Percentiles rank a stretch among this genome's conserved stretches.
Conservation (phyloP, 106 monocot genomes). For the Allium fistulosum region DNA sequence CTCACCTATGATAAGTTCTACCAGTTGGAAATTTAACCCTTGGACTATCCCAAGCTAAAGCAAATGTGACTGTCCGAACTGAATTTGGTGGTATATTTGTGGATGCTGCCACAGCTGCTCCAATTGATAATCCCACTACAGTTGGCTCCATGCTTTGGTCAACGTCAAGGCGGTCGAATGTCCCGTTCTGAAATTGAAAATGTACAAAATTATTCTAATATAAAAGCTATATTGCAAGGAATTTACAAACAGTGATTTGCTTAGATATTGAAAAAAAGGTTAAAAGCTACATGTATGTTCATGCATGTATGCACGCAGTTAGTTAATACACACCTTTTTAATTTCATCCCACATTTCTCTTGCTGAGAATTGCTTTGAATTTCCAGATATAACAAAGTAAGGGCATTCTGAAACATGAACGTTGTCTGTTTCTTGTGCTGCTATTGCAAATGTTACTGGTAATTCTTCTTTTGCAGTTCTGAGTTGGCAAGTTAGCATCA, state of each 20-base stretch:
- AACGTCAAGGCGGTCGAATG: slow-evolving; percentile 30
- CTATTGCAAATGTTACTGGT: slow-evolving; percentile 85
- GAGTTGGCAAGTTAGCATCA: slow-evolving; percentile 13
- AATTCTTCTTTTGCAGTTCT: slow-evolving; percentile 56
- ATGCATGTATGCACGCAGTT: neutral
- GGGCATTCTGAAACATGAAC: slow-evolving; percentile 82
- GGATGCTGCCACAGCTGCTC: slow-evolving; percentile 72
- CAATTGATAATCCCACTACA: slow-evolving; percentile 45
- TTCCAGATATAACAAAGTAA: slow-evolving; percentile 53
- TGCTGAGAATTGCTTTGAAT: slow-evolving; percentile 33
- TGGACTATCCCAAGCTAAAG: slow-evolving; percentile 56
- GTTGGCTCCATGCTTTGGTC: slow-evolving; percentile 14
- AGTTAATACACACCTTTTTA: slow-evolving; percentile 33
- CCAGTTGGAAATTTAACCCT: slow-evolving; percentile 40
- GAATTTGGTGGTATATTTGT: slow-evolving; percentile 38
- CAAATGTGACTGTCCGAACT: slow-evolving; percentile 43
- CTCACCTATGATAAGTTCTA: slow-evolving; percentile 46
- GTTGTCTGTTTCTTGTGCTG: slow-evolving; percentile 64
- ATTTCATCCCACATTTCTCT: slow-evolving; percentile 60
- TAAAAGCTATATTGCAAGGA: neutral
- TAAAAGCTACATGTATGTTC: neutral
- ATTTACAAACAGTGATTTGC: neutral
- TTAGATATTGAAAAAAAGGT: neutral
- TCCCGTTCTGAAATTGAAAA: slow-evolving; percentile 25
- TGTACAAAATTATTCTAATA: neutral